phyloP scores from a whole-genome alignment of 1,284 basidiomycete species.

The Microbotryum intermedium region DNA sequence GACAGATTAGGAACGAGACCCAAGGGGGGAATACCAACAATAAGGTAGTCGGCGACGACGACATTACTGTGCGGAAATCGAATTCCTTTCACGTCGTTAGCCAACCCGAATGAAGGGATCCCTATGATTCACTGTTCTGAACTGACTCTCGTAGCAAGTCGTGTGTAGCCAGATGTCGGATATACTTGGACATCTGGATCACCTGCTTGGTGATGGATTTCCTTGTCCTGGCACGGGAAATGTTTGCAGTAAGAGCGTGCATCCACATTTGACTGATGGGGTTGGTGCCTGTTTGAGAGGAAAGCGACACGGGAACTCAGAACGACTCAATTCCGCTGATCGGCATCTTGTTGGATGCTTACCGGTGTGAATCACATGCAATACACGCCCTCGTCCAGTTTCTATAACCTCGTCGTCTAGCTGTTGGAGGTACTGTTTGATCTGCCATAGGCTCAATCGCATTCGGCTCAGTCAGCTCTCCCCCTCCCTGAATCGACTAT shows the following conservation, averaged over 20 bases:
- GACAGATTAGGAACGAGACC: slow-evolving; percentile 18
- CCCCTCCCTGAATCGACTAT: too few relatives aligned
- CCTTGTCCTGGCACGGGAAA: not conserved
- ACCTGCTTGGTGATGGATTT: too few relatives aligned
- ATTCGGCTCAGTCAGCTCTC: too few relatives aligned
- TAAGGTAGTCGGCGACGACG: slow-evolving; percentile 11
- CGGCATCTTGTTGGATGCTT: too few relatives aligned
- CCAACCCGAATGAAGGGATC: too few relatives aligned
- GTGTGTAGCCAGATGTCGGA: too few relatives aligned
- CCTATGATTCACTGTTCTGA: too few relatives aligned
- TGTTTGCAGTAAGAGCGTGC: slow-evolving; percentile 3
- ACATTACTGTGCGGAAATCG: too few relatives aligned
- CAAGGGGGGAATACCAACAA: slow-evolving; percentile 25
- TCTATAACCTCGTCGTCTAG: slow-evolving; percentile 1
- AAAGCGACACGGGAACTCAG: not conserved
- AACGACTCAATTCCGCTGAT: not conserved
- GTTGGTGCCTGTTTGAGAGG: slow-evolving; percentile 14
- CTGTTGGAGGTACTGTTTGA: slow-evolving; percentile 14
- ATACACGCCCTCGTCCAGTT: slow-evolving; percentile 10
- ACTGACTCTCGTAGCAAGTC: too few relatives aligned
- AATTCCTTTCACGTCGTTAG: too few relatives aligned
- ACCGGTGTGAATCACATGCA: slow-evolving; percentile 26
- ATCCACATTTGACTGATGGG: slow-evolving; percentile 18
- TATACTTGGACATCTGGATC: too few relatives aligned
- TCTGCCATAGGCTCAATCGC: not conserved